Percentiles rank a stretch among this genome's conserved stretches.
These are phyloP conservation scores for Coemansia sp. DNA, from an alignment of 192 early-diverging fungal genomes.

Conservation along the genomic window DNA sequence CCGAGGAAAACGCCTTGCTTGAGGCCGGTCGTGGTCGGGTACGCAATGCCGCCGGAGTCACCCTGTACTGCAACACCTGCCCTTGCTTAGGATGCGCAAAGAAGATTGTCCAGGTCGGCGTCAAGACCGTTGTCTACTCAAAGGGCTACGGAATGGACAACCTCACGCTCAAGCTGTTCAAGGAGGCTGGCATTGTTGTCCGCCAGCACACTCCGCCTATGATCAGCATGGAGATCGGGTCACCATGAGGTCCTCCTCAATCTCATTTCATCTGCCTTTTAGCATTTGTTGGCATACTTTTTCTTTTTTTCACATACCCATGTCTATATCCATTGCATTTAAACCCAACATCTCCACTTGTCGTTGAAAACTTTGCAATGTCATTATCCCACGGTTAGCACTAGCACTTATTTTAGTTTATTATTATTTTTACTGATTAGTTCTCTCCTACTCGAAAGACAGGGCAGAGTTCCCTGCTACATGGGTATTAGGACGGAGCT, in stretches of 20 bases:
- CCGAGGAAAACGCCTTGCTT: slow-evolving; percentile 97
- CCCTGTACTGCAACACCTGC: slow-evolving; percentile 95
- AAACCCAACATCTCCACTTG: no score
- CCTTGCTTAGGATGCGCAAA: slow-evolving; percentile 90
- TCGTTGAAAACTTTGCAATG: no score
- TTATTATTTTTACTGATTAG: neutral
- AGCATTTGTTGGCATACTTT: neutral
- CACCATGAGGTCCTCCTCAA: slow-evolving; percentile 6
- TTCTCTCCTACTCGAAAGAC: neutral
- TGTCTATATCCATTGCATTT: neutral
- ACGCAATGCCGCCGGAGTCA: slow-evolving; percentile 57
- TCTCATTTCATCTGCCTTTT: neutral
- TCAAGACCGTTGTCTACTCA: slow-evolving; percentile 90
- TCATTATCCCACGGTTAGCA: no score
- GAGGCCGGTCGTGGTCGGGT: slow-evolving; percentile 95
- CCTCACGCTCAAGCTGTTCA: slow-evolving; percentile 76
- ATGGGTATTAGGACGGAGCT: slow-evolving; percentile 22
- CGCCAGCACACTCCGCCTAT: slow-evolving; percentile 73
- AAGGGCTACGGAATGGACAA: slow-evolving; percentile 95
- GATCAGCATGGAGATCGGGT: slow-evolving; percentile 57
- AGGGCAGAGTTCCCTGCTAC: neutral
- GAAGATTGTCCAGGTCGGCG: slow-evolving; percentile 94
- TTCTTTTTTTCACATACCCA: neutral
- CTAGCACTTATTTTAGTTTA: neutral
- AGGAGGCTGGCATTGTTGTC: slow-evolving; percentile 79